Evolutionary conservation across 768 basidiomycete genomes (phyloP).

Genomic region (Mycena capillaripes): DNA sequence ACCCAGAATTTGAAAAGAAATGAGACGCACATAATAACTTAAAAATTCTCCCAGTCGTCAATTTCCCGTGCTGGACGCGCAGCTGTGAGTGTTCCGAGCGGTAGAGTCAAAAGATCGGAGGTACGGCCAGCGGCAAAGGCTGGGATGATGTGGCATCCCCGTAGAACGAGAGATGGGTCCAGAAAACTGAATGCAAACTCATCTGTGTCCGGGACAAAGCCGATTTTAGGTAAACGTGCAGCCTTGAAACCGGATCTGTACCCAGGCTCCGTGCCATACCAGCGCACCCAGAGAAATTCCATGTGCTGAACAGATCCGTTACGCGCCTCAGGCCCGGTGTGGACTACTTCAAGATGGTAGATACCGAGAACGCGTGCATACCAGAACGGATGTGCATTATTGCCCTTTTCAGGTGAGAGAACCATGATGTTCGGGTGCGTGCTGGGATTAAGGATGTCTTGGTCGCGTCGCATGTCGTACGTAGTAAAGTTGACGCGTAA

Average conservation of each 20-base stretch:
- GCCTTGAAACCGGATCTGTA: not conserved
- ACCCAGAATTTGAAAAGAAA: not conserved
- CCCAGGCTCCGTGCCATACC: slow-evolving; percentile 34
- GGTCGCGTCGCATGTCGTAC: slow-evolving; percentile 50
- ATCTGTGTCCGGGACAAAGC: slow-evolving; percentile 3
- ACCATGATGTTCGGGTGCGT: slow-evolving; percentile 46
- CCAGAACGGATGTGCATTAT: slow-evolving; percentile 8
- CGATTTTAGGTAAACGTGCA: slow-evolving; percentile 1
- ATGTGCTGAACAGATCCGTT: slow-evolving; percentile 19
- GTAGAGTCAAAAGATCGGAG: not conserved
- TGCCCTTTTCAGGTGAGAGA: slow-evolving; percentile 16
- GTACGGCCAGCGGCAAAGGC: not conserved
- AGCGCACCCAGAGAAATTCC: slow-evolving; percentile 47
- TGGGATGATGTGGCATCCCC: not conserved
- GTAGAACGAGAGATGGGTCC: not conserved
- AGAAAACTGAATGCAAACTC: not conserved
- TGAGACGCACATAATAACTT: slow-evolving; percentile 1
- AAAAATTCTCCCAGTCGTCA: slow-evolving; percentile 7
- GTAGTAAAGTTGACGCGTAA: slow-evolving; percentile 53
- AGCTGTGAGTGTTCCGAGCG: not conserved
- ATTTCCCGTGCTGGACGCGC: not conserved
- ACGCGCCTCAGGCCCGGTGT: not conserved
- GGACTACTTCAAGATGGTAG: slow-evolving; percentile 35
- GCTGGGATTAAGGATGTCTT: slow-evolving; percentile 50
- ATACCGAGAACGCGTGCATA: slow-evolving; percentile 34